Base-by-base conservation (phyloP, 257 asterid species). In the Jacaranda mimosifolia region DNA sequence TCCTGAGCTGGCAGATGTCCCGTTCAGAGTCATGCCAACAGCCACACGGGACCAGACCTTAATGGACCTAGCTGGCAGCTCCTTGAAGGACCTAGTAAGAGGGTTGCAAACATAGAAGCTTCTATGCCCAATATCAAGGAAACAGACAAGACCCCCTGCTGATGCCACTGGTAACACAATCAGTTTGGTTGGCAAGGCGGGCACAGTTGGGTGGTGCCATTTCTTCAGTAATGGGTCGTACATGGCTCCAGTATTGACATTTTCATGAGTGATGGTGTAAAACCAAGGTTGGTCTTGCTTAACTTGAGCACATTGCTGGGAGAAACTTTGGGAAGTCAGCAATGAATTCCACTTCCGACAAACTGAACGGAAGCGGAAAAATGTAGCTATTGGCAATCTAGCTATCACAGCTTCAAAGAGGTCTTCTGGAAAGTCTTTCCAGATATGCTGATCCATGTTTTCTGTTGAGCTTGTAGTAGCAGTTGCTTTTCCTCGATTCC, bases 391-490 rank as follows among this genome's bases (percentile, higher is more conserved):
- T 4, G 98, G 99, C 5, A 93, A 90, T 83, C 99, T 87, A 12
- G 99, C 98, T 59, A 95, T 77, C n/a, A 93, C 92, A 38, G 89
- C 91, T 82, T 93, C 99, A 32, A 90, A 90, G 66, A 95, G 97
- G 78, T 95, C 99, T 72, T 95, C 94, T 0, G 99, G 99, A 70
- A 94, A 91, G 57, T 95, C 98, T 85, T 91, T 88, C 99, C 99
- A 93, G 78, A 95, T 89, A 51, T 74, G 76, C 7, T 80, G 85
- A 7, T 93, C 97, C 97, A 95, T 85, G 82, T 43, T 73, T 76
- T 86, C 93, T 0, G 79, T 72, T 56, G 90, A 76, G 85, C 75
- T 77, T 58, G 84, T 35, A 26, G 88, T 40, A 67, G 75, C 77
- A 5, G 83, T 78, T 66, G 82, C 42, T 83, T 85, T 92, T 63